These are phyloP conservation scores for Gloeopeniophorella convolvens DNA, from an alignment of 768 basidiomycete genomes.

Conservation along the genomic window DNA sequence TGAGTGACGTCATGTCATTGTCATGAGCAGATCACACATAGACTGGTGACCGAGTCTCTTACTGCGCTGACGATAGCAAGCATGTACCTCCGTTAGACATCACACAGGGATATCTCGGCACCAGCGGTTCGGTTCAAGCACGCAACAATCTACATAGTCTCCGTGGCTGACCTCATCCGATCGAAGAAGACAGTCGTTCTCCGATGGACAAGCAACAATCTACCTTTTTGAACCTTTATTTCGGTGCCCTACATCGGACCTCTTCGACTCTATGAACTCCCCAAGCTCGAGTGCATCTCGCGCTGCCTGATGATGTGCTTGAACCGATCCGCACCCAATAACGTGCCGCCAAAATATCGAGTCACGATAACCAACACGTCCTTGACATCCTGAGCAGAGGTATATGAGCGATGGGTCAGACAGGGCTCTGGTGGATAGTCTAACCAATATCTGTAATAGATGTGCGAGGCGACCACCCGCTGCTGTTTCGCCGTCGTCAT, in stretches of 20 bases:
- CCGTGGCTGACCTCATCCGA: too few relatives aligned
- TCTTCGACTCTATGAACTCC: constrained; percentile 62
- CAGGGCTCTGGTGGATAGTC: too few relatives aligned
- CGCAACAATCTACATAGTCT: too few relatives aligned
- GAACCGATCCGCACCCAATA: constrained; percentile 83
- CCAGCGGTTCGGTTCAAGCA: too few relatives aligned
- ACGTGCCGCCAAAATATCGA: constrained; percentile 89
- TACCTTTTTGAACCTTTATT: constrained; percentile 4
- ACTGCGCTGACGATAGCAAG: too few relatives aligned
- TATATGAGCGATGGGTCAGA: background rate
- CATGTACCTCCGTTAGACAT: too few relatives aligned
- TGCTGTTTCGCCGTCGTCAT: constrained; percentile 91
- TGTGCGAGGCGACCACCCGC: constrained; percentile 90
- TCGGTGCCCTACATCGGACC: background rate
- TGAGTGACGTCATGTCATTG: too few relatives aligned
- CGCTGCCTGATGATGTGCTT: constrained; percentile 93
- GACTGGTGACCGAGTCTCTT: too few relatives aligned
- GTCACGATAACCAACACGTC: constrained; percentile 90
- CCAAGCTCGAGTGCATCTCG: constrained; percentile 84
- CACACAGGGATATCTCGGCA: too few relatives aligned
- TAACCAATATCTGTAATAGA: constrained; percentile 41
- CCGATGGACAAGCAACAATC: background rate
- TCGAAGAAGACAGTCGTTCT: too few relatives aligned
- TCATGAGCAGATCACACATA: too few relatives aligned
- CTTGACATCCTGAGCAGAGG: constrained; percentile 54